Base-by-base conservation (phyloP, 1,284 basidiomycete genomes). In the Ustilago sp. region DNA sequence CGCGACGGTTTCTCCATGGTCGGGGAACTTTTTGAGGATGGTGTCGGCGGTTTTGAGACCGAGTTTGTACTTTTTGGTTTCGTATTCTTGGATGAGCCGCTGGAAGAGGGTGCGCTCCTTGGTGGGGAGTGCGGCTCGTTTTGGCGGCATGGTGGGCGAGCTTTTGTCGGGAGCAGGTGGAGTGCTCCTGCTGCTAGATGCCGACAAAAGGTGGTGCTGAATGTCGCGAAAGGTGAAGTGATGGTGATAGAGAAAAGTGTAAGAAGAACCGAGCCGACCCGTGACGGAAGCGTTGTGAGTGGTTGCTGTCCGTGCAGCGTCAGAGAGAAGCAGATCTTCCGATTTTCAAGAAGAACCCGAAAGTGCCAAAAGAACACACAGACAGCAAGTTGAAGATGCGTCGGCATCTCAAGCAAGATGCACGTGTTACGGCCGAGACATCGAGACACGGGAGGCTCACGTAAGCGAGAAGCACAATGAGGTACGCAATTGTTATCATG, bases 21-120 rank as follows among this genome's bases (percentile, higher is more conserved):
- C 92, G 0, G 97, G 95, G 82, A 92, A 91, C 89, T 96, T 97
- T 88, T 94, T 96, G 86, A 99, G 90, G 85, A 99, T 95, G 81
- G 91, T 90, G 87, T 99, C 95, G 1, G 94, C 94, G 9, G 93
- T 91, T 87, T 98, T 98, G 81, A 94, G 89, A 43, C 92, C 95
- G 82, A 94, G 93, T 84, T 94, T 93, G 87, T 95, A 91, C 86
- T 94, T 92, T 83, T 93, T 91, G 31, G 91, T 90, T 87, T 99
- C 96, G 87, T 99, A 99, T 45, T 81, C 74, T 48, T 77, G 70
- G 43, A 99, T 88, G 51, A 98, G 88, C 81, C 95, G 93, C 79
- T 92, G 92, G 90, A 98, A 98, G 48, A 95, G 89, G 35, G 90
- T 88, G 23, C 91, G 90, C 88, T 98, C 94, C 87, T 95, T 96